Conservation (phyloP, 148 eudicot species). For the Mesembryanthemum crystallinum region DNA sequence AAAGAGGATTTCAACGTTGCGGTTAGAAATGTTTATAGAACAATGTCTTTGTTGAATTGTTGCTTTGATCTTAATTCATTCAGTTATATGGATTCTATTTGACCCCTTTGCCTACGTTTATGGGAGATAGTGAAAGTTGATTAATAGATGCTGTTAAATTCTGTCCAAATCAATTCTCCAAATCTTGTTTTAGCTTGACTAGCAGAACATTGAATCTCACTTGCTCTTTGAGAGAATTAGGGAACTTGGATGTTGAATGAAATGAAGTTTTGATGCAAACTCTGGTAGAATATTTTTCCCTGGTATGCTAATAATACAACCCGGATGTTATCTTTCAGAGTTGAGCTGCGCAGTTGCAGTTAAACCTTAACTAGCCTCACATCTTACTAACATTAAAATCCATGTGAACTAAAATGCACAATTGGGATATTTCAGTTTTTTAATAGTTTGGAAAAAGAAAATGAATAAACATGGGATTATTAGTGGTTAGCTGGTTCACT, state of each 20-base stretch:
- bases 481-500: not conserved
- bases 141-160: not conserved
- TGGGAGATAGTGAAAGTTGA: not conserved
- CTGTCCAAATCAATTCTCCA: not conserved
- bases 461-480: not conserved
- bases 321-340: not conserved
- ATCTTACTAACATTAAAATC: not conserved
- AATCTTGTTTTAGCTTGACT: not conserved
- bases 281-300: not conserved
- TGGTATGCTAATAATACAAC: not conserved
- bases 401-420: not conserved
- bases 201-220: not conserved
- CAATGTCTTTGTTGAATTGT: conserved; percentile 6
- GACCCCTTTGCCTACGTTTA: not conserved
- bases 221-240: not conserved
- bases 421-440: not conserved
- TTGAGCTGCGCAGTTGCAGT: not conserved
- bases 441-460: not conserved
- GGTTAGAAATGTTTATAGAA: conserved; percentile 7
- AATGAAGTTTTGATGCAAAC: not conserved
- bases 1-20: conserved; percentile 5
- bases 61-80: conserved; percentile 13
- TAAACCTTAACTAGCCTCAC: not conserved
- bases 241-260: not conserved
- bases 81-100: not conserved